Percentiles rank a stretch among this genome's conserved stretches.
These are phyloP conservation scores for Sedum album DNA, from an alignment of 164 flowering plant species.

Conservation along the genomic window DNA sequence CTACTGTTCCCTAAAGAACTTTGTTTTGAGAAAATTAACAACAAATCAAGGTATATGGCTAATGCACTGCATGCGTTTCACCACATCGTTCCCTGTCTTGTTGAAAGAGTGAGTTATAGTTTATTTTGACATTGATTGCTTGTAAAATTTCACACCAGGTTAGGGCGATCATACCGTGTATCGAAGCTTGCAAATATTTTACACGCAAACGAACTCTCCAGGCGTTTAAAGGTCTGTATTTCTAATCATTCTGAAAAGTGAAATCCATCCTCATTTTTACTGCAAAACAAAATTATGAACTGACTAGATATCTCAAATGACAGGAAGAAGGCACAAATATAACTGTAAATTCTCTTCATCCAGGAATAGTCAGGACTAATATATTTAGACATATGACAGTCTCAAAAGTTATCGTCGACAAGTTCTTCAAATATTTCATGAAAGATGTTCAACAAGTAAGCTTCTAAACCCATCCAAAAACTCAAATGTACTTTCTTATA, in stretches of 20 bases:
- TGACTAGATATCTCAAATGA: neutral
- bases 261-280: too few relatives aligned
- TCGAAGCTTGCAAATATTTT: constrained; percentile 5
- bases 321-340: constrained; percentile 1
- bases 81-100: too few relatives aligned
- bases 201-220: constrained; percentile 5
- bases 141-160: too few relatives aligned
- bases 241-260: neutral
- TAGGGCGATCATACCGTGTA: neutral
- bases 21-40: neutral
- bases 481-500: too few relatives aligned
- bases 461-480: neutral
- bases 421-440: neutral
- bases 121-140: too few relatives aligned
- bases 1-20: neutral
- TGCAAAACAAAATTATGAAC: neutral
- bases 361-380: neutral
- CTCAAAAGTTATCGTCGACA: neutral
- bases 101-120: too few relatives aligned
- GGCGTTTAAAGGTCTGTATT: neutral
- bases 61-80: too few relatives aligned
- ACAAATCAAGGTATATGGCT: neutral
- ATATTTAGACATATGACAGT: neutral
- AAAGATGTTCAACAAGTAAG: neutral
- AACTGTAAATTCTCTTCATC: constrained; percentile 9